A percentile compares a stretch with the other conserved stretches of the same genome.
Evolutionary conservation across 75 land plant genomes (phyloP).

Genomic region (Gnetum montanum): DNA sequence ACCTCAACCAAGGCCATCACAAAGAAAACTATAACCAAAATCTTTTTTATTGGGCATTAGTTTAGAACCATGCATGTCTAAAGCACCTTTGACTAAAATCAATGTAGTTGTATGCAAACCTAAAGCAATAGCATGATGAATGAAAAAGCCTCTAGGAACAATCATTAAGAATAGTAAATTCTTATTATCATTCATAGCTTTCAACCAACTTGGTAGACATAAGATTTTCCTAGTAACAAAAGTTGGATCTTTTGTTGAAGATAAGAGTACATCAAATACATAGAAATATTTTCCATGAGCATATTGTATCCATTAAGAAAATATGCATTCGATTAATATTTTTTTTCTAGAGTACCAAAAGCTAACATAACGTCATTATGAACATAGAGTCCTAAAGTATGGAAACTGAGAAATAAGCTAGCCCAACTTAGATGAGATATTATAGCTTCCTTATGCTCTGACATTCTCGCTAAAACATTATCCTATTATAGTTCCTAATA

Average conservation of each 20-base stretch:
- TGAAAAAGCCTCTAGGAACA: not conserved
- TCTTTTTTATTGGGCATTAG: conserved; percentile 3
- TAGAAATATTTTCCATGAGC: not conserved
- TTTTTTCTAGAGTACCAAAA: not conserved
- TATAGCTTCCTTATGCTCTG: not conserved
- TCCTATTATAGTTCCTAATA: not conserved
- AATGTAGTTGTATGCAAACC: not conserved
- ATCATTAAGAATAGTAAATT: not conserved
- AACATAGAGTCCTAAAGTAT: conserved; percentile 12
- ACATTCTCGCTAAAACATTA: not conserved
- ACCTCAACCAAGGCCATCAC: not conserved
- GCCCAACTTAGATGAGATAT: not conserved
- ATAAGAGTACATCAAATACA: not conserved
- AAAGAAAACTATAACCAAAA: conserved; percentile 7
- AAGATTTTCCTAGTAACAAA: not conserved
- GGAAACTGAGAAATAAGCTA: conserved; percentile 10
- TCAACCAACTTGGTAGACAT: not conserved
- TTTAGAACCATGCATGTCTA: not conserved
- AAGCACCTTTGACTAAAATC: not conserved
- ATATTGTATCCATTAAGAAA: not conserved
- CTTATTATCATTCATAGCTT: not conserved
- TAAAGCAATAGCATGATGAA: not conserved
- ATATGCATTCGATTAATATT: not conserved
- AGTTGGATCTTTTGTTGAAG: not conserved
- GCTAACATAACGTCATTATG: not conserved